Evolutionary conservation across 75 land plant species (phyloP), one percentile per base, ranked within the genome.

Genomic region (Picea sitchensis): DNA sequence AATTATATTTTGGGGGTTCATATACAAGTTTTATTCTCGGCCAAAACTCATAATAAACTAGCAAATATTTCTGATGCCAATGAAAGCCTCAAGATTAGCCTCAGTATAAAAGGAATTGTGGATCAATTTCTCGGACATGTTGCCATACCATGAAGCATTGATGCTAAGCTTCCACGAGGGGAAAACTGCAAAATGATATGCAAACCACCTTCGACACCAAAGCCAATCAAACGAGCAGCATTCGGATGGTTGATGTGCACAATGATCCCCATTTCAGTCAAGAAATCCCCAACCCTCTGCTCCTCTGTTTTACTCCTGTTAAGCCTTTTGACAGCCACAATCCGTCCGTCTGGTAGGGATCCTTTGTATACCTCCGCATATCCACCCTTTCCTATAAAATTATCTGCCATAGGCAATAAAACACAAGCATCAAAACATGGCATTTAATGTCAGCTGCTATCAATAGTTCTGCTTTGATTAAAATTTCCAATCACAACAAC

Each of bases 281-380:
- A 74, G 77, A 96, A 96, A 65, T 88, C 91, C 0, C 82, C 77
- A 14, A 74, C 84, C 64, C 82, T 88, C 18, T 89, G 87, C 31
- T 91, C 93, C 13, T 82, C 81, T 41, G 86, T 79, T 65, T 88
- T 86, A 15, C 88, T 81, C 81, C 79, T 85, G 6, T 56, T 92
- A 41, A 95, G 87, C 72, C 78, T 91, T 88, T 96, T 96, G 57
- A 96, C 92, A 13, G 99, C 99, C 38, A 96, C 93, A 30, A 90
- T 67, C 78, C 86, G 85, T 3, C 98, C 99, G 64, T 90, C 79
- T 5, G 83, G 71, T 30, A 94, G 84, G 18, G 60, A 36, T n/a
- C 99, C 99, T 78, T 78, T 92, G 85, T 90, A 96, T 5, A 96
- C 98, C 65, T 92, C 89, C 61, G 95, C 92, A 76, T 90, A 91